Base-by-base conservation (phyloP, 2,329 filamentous ascomycete genomes). In the Albifimbria verrucaria region DNA sequence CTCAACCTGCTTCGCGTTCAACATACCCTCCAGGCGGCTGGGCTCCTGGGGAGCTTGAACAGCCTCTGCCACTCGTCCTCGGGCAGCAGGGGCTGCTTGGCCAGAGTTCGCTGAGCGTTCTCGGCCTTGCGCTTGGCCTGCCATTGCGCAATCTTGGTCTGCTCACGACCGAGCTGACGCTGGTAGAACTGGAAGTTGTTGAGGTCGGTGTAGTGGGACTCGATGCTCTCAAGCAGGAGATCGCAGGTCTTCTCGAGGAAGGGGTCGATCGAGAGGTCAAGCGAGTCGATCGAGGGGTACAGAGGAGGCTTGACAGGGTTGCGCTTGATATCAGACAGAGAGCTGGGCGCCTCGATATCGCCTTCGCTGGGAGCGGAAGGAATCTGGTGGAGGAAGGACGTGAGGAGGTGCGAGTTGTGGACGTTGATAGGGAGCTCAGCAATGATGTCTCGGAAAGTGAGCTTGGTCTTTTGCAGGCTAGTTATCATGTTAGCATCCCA, bases 101-200 rank as follows among this genome's bases (percentile, higher is more conserved):
- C 89, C 36, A 91, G 85, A 53, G 83, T 81, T 53, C 94, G 85
- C 55, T 87, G 88, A 25, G 88, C 87, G 69, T 99, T 99, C 82
- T 99, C 94, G 17, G 90, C 87, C 80, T 96, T 96, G 69, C 94
- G 88, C 86, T 99, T 97, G 57, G 87, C 78, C 77, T 97, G 93
- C 94, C 94, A 99, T 60, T 92, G 88, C 52, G 90, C 87, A 65
- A 99, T 97, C 84, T 97, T 99, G 66, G 89, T 78, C 78, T 99
- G 94, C 78, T 99, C 94, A 64, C 94, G 90, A 51, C 87, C 88
- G 53, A 97, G 82, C 68, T 95, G 92, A 66, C 94, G 86, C 77
- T 97, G 92, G 80, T 97, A 97, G 82, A 83, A 85, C 74, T 97
- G 92, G 79, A 95, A 94, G 83, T 99, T 99, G 85, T 97, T 97